Evolutionary conservation across 176 grass and related monocot genomes (phyloP), one percentile per base, ranked within the genome.

Genomic region (Hordeum vulgare): DNA sequence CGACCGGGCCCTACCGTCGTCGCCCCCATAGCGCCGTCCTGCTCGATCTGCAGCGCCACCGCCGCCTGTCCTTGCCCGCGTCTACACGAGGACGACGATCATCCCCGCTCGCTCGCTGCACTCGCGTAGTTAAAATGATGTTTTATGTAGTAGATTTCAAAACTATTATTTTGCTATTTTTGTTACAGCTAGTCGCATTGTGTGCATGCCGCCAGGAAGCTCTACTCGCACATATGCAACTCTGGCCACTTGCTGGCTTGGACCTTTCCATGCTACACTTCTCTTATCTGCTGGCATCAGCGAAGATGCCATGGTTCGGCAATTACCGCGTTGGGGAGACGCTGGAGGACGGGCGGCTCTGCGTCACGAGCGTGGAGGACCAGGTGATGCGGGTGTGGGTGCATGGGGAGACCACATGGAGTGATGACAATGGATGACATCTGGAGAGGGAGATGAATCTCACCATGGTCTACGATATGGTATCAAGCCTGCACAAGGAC

Each of bases 201-300:
- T 25, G 68, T 73, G 10, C 80, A 73, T 36, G 51, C 51, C 33
- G 72, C 59, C 1, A 17, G 45, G 44, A 29, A 76, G 61, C 51
- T 75, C 28, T 84, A 75, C 29, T 64, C 28, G 70, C 21, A 75
- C 9, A 74, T 83, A 27, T 83, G 27, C 69, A 63, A 83, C 58
- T 37, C 37, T 0, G 17, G 1, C 14, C 62, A 24, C 73, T 4
- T 84, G 11, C 44, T 84, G 15, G 3, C 4, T 44, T 84, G 0
- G 82, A 84, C 35, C 31, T 59, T 36, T 5, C 57, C 39, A 83
- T 12, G 40, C 39, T 74, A 11, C 4, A 58, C 0, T 81, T 49
- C 81, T 74, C 37, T 54, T 77, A 59, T 54, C 53, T 77, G 53
- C 74, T 2, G 29, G 73, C 18, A 35, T 57, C 34, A n/a, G 35